Evolutionary conservation across 768 basidiomycete genomes (phyloP).

Genomic region (Termitomyces sp.): DNA sequence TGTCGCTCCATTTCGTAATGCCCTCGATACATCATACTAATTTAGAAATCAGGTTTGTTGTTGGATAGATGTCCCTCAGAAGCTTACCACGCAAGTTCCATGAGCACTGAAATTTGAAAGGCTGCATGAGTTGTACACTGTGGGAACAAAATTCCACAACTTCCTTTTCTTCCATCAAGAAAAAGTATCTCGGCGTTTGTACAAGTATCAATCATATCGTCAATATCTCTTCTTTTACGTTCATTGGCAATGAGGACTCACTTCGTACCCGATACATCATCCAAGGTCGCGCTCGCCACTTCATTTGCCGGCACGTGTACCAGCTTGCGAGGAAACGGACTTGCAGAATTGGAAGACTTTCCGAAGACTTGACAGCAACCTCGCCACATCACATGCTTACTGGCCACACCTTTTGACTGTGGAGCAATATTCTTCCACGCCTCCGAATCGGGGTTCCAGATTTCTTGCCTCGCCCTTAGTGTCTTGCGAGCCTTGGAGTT

Average conservation of each 20-base stretch:
- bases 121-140: background rate
- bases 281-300: background rate
- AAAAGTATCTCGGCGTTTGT: background rate
- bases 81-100: background rate
- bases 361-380: conserved; percentile 1
- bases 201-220: background rate
- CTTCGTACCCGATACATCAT: background rate
- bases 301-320: background rate
- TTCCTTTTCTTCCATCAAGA: background rate
- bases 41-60: conserved; percentile 2
- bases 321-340: background rate
- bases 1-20: conserved; percentile 1
- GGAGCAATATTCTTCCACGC: background rate
- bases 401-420: conserved; percentile 2
- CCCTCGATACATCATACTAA: conserved; percentile 4
- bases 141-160: background rate
- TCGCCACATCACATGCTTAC: conserved; percentile 8
- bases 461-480: background rate
- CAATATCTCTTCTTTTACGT: background rate
- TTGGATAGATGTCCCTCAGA: background rate
- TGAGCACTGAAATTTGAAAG: background rate
- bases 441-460: conserved; percentile 6
- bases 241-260: background rate
- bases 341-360: background rate
- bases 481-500: background rate